phyloP scores from a whole-genome alignment of 2,329 filamentous ascomycete species.

The Zymoseptoria tritici region DNA sequence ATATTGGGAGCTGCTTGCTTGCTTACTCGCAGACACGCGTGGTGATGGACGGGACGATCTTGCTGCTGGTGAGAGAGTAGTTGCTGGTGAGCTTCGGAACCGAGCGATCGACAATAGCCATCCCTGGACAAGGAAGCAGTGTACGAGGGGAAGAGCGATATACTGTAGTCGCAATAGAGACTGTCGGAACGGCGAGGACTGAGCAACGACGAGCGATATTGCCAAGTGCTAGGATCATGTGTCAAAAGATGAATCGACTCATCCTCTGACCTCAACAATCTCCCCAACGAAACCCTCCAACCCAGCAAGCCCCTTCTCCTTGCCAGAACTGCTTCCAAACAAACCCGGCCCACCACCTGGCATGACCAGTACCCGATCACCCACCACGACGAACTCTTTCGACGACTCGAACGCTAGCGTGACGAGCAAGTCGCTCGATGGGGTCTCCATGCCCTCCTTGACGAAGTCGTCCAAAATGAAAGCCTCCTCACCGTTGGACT shows the following conservation, averaged over 20 bases:
- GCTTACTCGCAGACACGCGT: background rate
- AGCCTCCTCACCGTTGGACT: constrained; percentile 31
- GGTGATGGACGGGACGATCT: background rate
- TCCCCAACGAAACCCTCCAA: constrained; percentile 66
- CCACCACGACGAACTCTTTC: constrained; percentile 66
- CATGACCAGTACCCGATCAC: constrained; percentile 62
- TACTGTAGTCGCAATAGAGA: background rate
- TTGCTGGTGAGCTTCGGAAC: background rate
- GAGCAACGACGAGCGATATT: background rate
- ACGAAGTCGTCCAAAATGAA: constrained; percentile 23
- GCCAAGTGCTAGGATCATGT: background rate
- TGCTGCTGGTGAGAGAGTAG: background rate
- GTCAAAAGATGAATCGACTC: constrained; percentile 16
- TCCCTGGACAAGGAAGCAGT: background rate
- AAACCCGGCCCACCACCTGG: constrained; percentile 60
- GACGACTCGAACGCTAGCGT: constrained; percentile 61
- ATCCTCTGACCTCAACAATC: constrained; percentile 36
- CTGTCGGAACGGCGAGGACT: background rate
- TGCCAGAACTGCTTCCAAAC: constrained; percentile 47
- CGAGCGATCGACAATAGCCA: background rate
- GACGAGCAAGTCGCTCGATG: constrained; percentile 40
- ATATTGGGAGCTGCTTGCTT: background rate
- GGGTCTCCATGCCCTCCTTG: constrained; percentile 20
- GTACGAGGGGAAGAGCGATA: background rate
- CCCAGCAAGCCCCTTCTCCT: constrained; percentile 46